Base-by-base conservation (phyloP, 163 green algal genomes). In the Scenedesmus sp. region DNA sequence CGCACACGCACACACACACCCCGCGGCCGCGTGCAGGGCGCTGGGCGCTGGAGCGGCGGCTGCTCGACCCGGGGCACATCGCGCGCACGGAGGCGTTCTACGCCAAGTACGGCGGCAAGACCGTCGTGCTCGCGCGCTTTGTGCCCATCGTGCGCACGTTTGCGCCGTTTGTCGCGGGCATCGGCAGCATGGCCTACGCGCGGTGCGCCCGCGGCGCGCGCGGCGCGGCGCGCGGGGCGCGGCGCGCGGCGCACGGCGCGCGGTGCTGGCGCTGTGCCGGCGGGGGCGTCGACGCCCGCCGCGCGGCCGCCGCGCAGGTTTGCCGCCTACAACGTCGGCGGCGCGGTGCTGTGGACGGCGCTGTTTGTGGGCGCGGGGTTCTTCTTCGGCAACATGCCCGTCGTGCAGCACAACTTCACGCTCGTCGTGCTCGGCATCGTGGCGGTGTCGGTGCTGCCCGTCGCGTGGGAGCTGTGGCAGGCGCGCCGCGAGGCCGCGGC, bases 141-240 rank as follows among this genome's bases (percentile, higher is more conserved):
- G 89, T 98, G 48, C 94, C 94, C 60, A 98, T 98, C 71, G 88
- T 98, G 0, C 87, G 95, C 28, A 98, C 95, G 4, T 97, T 98
- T 81, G 94, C 94, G 15, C 94, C 94, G 11, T 98, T 98, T 77
- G 91, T 98, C 20, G 94, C 94, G 1, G 94, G 94, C 9, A 86
- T 97, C 20, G 90, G 90, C n/a, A 86, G 71, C 67, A 97, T 97
- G 93, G 60, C 83, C 0, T 96, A 95, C 67, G 45, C 54, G 42
- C 83, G 85, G 71, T 88, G 44, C 78, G 83, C 60, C 24, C 20
- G 14, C 18, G 39, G 39, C n/a, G n/a, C n/a, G n/a, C n/a, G n/a
- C n/a, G n/a, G 48, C 48, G 17, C 48, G 48, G 15, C 18, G 48
- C 18, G 15, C 48, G 17, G 15, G 48, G 17, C 15, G n/a, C n/a